A percentile compares a stretch with the other conserved stretches of the same genome.
Evolutionary conservation across 371 early-diverging fungal genomes (phyloP).

Genomic region (Syncephalastrum sp.): DNA sequence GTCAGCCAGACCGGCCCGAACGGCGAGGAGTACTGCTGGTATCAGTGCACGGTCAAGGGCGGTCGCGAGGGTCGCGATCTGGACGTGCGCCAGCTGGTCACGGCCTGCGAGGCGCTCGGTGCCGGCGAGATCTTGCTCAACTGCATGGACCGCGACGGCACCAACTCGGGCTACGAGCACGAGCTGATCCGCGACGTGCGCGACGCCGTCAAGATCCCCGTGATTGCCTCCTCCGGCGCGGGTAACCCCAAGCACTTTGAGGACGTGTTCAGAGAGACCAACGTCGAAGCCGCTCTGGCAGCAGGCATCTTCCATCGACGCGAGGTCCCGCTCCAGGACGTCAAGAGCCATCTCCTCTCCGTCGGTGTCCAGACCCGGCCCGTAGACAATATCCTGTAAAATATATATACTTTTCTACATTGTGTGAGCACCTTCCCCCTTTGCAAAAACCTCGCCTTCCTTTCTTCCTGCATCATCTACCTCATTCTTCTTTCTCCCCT

Average conservation of each 20-base stretch:
- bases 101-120: slow-evolving; percentile 86
- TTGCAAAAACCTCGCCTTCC: no score
- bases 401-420: no score
- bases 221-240: slow-evolving; percentile 96
- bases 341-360: slow-evolving; percentile 68
- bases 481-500: no score
- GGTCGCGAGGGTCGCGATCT: slow-evolving; percentile 94
- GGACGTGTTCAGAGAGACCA: slow-evolving; percentile 78
- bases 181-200: slow-evolving; percentile 80
- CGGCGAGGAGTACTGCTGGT: slow-evolving; percentile 95
- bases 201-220: slow-evolving; percentile 81
- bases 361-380: no score
- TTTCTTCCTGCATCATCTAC: no score
- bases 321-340: slow-evolving; percentile 85
- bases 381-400: no score
- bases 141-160: slow-evolving; percentile 97
- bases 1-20: slow-evolving; percentile 80
- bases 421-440: no score
- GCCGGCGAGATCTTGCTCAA: slow-evolving; percentile 96
- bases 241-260: slow-evolving; percentile 85
- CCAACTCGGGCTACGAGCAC: slow-evolving; percentile 93
- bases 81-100: slow-evolving; percentile 89
- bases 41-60: slow-evolving; percentile 97
- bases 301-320: slow-evolving; percentile 97
- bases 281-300: slow-evolving; percentile 94